Conservation (phyloP, 2,329 filamentous ascomycete genomes). For the Trichoderma koningii region DNA sequence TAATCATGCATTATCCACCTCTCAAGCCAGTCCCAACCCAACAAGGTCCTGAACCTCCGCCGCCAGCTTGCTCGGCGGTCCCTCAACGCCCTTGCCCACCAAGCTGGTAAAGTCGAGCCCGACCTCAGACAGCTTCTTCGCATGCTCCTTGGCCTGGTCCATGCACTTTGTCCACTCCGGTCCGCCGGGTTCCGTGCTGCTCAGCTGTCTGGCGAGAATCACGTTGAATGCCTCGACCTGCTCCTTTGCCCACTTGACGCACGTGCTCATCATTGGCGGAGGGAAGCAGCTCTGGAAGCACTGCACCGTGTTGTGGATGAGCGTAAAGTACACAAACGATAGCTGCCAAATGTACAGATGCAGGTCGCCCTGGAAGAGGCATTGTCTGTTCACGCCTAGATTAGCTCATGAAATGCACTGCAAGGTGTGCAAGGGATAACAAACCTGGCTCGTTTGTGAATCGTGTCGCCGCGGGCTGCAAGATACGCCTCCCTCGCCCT, state of each 20-base stretch:
- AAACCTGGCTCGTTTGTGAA: constrained; percentile 81
- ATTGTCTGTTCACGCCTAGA: constrained; percentile 61
- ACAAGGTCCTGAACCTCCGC: constrained; percentile 29
- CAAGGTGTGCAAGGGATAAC: background rate
- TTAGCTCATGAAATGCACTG: background rate
- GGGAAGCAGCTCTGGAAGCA: constrained; percentile 89
- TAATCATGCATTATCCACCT: background rate
- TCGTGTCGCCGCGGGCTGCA: constrained; percentile 72
- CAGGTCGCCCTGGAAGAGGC: constrained; percentile 91
- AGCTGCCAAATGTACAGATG: constrained; percentile 93
- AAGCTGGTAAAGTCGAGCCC: constrained; percentile 87
- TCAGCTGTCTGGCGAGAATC: constrained; percentile 79
- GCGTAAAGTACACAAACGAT: constrained; percentile 91
- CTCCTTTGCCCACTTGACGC: constrained; percentile 98
- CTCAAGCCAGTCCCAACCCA: constrained; percentile 37
- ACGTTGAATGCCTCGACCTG: constrained; percentile 89
- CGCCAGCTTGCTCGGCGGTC: constrained; percentile 32
- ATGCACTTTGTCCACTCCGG: constrained; percentile 82
- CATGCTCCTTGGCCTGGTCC: constrained; percentile 77
- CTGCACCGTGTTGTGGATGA: constrained; percentile 89
- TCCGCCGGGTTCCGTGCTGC: constrained; percentile 76
- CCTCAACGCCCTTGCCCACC: constrained; percentile 62
- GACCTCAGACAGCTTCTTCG: constrained; percentile 76
- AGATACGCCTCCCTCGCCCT: constrained; percentile 85
- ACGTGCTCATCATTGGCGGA: constrained; percentile 84